Base-by-base conservation (phyloP, 164 flowering plant genomes). In the Chloranthus sessilifolius region DNA sequence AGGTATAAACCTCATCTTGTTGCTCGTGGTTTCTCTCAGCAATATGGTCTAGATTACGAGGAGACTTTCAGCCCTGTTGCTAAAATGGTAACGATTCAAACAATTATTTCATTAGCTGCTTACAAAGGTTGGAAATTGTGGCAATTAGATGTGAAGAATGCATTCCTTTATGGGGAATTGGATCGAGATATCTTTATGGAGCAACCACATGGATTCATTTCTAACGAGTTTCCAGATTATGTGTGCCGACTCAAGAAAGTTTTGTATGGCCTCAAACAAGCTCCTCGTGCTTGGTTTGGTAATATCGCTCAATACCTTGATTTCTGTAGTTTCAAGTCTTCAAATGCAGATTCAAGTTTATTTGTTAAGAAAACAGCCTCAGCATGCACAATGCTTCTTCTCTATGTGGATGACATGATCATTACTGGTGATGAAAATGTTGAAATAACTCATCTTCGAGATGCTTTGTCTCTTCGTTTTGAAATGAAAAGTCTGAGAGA, bases 351-450 rank as follows among this genome's bases (percentile, higher is more conserved):
- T 33, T 33, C 36, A 33, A 12, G 8, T 7, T 33, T 33, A 7
- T 33, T 33, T 33, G 7, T 33, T 7, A 33, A 33, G 12, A 7
- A 33, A 7, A 7, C 36, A 33, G 36, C 7, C 12, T 12, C 8
- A 7, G 36, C 8, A 7, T 7, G 8, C 36, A 33, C 12, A 7
- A 33, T 33, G 7, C 12, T 33, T 7, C 36, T 33, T 33, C 36
- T 33, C 36, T 33, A 33, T 33, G 36, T 33, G 12, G 36, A 33
- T 33, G 36, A 33, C 36, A 33, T 33, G 36, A 33, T 33, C 36
- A 33, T 33, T 12, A 33, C 36, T 7, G 36, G 36, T 12, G 12
- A 33, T 33, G 36, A 33, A 7, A 12, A 7, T 33, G 12, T 33
- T 33, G 36, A 12, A 12, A 33, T 33, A 7, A 7, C 7, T 7